A percentile compares a stretch with the other conserved stretches of the same genome.
phyloP scores from a whole-genome alignment of 768 basidiomycete genomes.

The Roridomyces roridus region DNA sequence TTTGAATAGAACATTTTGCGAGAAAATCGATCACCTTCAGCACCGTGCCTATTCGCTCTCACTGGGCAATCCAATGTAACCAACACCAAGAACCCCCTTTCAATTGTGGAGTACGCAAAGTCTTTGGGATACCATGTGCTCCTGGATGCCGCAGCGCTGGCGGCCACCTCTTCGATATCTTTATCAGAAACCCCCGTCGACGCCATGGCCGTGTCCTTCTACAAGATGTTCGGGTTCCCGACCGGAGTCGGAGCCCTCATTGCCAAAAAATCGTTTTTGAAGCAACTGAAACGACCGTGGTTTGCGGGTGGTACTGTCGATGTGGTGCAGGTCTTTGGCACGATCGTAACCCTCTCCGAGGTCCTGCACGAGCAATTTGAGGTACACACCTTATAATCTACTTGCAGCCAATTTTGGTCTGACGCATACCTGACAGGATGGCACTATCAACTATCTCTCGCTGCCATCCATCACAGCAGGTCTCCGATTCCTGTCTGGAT shows the following conservation, averaged over 20 bases:
- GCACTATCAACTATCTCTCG: slow-evolving; percentile 83
- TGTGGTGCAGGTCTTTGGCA: slow-evolving; percentile 83
- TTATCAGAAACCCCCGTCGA: slow-evolving; percentile 73
- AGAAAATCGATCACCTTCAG: slow-evolving; percentile 52
- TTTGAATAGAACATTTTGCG: slow-evolving; percentile 56
- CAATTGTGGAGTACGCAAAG: slow-evolving; percentile 66
- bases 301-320: slow-evolving; percentile 86
- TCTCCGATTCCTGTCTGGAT: slow-evolving; percentile 76
- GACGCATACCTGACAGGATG: slow-evolving; percentile 63
- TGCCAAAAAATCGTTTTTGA: slow-evolving; percentile 72
- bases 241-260: slow-evolving; percentile 84
- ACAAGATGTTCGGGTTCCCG: slow-evolving; percentile 91
- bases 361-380: slow-evolving; percentile 79
- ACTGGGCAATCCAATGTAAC: slow-evolving; percentile 87
- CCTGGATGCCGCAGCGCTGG: slow-evolving; percentile 83
- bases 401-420: too few species aligned
- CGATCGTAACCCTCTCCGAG: slow-evolving; percentile 62
- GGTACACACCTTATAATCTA: slow-evolving; percentile 45
- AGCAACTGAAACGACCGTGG: slow-evolving; percentile 73
- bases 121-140: slow-evolving; percentile 75
- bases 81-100: slow-evolving; percentile 73
- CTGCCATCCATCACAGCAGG: slow-evolving; percentile 82
- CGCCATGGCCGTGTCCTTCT: slow-evolving; percentile 84
- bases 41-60: slow-evolving; percentile 71
- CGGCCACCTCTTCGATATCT: slow-evolving; percentile 72